These are phyloP conservation scores for Fraxinus greggii DNA, from an alignment of 305 asterid genomes.

Conservation along the genomic window DNA sequence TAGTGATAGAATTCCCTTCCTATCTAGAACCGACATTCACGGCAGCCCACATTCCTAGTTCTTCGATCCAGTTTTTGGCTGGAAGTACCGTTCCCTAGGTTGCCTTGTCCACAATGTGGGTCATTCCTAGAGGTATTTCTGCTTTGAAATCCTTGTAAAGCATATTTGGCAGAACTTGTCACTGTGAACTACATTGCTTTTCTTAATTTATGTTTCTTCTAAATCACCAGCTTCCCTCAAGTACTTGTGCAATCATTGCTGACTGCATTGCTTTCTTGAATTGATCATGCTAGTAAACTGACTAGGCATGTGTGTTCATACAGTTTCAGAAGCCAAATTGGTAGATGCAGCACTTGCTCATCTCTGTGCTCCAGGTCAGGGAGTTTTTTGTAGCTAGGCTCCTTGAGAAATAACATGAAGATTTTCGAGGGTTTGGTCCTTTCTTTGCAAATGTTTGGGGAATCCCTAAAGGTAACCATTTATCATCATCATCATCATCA, in stretches of 20 bases:
- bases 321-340: not conserved
- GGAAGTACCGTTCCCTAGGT: not conserved
- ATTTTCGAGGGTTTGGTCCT: not conserved
- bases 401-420: not conserved
- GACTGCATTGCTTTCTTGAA: not conserved
- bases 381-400: not conserved
- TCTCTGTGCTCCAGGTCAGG: not conserved
- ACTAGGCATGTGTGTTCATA: not conserved
- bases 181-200: not conserved
- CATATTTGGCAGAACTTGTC: not conserved
- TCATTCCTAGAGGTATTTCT: not conserved
- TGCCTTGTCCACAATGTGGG: not conserved
- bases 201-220: not conserved
- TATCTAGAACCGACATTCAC: not conserved
- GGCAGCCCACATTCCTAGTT: not conserved
- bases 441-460: not conserved
- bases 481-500: not conserved
- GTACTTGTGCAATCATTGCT: not conserved
- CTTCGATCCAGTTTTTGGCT: not conserved
- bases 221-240: not conserved
- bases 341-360: not conserved
- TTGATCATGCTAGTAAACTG: not conserved
- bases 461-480: not conserved
- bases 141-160: not conserved
- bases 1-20: not conserved